Evolutionary conservation across 2,329 filamentous ascomycete genomes (phyloP), one percentile per base, ranked within the genome.

Genomic region (Trichoderma brevicompactum): DNA sequence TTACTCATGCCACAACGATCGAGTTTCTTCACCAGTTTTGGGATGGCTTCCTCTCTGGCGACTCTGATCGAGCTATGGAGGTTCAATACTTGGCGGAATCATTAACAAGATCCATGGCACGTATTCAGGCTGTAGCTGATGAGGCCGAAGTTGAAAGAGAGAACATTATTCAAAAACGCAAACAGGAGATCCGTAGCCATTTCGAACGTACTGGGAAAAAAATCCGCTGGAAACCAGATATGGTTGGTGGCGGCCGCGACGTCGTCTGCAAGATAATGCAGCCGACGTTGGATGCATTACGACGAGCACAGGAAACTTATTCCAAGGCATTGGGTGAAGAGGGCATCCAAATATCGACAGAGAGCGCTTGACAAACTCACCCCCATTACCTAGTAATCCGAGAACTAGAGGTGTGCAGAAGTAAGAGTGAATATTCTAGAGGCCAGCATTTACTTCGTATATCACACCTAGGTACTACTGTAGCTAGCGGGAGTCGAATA

Each of bases 21-120:
- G 95, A 99, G 74, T 99, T 98, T 73, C 81, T 99, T n/a, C 92
- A 94, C 72, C 96, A 98, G 76, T 99, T 99, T 80, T 99, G 94
- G 94, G 85, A 87, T 40, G 88, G 94, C 0, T 99, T 96, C 73
- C 83, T 96, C 32, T 97, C 94, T 0, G 94, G 94, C 13, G 92
- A 97, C 73, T 80, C 91, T 1, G 89, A 92, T 66, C 89, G 92
- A 40, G 92, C 92, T 0, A 83, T 84, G 48, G 94, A 99, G 77
- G 83, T 97, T 13, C 87, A 89, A 7, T 92, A 91, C 68, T 84
- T 97, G 53, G 88, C 91, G 7, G 92, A 96, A 74, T 94, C 93
- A 9, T 83, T 99, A 13, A 86, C 87, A 66, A 87, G 90, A 66
- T 94, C 92, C 0, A 82, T 89, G 64, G 86, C 90, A 66, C 87